Conservation (phyloP, 139 green algal species). For the Diplosphaera chodatii region DNA sequence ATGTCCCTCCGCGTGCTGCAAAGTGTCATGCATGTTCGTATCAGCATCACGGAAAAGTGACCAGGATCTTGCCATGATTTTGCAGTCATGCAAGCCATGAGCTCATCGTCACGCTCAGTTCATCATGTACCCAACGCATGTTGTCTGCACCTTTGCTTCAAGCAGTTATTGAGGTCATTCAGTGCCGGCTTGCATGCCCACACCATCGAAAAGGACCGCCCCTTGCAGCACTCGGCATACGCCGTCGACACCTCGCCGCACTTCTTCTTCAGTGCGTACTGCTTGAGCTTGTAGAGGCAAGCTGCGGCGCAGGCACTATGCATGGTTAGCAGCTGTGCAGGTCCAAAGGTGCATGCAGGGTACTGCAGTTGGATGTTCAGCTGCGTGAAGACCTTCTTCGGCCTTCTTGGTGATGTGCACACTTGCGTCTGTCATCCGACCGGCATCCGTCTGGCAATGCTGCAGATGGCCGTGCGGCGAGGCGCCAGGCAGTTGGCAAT, state of each 20-base stretch:
- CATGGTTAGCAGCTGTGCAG: too few relatives aligned
- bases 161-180: not conserved
- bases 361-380: too few relatives aligned
- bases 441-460: too few relatives aligned
- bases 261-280: not conserved
- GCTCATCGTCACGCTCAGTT: too few relatives aligned
- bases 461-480: too few relatives aligned
- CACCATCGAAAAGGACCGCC: not conserved
- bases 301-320: too few relatives aligned
- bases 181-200: not conserved
- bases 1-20: not conserved
- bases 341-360: too few relatives aligned
- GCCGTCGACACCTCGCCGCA: not conserved
- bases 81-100: too few relatives aligned
- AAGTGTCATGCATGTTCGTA: too few relatives aligned
- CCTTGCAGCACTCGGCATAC: not conserved
- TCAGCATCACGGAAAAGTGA: too few relatives aligned
- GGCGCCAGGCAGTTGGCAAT: too few relatives aligned
- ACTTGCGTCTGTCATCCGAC: not conserved
- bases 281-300: not conserved
- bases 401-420: not conserved
- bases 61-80: too few relatives aligned
- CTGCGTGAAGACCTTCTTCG: not conserved
- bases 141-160: not conserved
- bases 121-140: not conserved